These are phyloP conservation scores for Coniochaeta prunicola DNA, from an alignment of 2,329 filamentous ascomycete genomes.

Conservation along the genomic window DNA sequence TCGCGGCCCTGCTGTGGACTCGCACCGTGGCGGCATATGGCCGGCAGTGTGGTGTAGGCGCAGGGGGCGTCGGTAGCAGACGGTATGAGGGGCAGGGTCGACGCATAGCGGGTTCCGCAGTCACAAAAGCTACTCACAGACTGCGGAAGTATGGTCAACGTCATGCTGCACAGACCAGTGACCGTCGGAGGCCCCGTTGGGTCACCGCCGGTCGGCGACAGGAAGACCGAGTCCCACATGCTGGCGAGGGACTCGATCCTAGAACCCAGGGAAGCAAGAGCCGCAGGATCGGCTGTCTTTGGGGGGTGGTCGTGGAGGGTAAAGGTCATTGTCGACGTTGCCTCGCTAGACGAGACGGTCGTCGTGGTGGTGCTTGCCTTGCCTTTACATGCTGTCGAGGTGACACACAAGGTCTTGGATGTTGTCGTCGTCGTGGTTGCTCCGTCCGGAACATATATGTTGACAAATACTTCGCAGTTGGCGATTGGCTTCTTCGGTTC, in stretches of 20 bases:
- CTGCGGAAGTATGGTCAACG: background rate
- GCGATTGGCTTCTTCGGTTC: background rate
- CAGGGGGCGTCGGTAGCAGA: background rate
- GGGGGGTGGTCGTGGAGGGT: background rate
- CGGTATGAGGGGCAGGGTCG: background rate
- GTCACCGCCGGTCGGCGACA: background rate
- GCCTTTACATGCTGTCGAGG: background rate
- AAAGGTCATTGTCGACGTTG: background rate
- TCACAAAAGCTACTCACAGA: background rate
- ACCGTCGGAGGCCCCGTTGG: background rate
- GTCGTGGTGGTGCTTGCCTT: conserved; percentile 1
- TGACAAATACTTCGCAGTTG: background rate
- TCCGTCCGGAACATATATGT: background rate
- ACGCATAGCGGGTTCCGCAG: background rate
- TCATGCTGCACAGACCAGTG: background rate
- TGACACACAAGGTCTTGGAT: background rate
- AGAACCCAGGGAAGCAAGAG: background rate
- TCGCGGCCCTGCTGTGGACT: background rate
- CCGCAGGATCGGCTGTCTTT: background rate
- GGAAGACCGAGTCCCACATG: background rate
- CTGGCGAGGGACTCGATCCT: background rate
- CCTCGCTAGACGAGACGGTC: background rate
- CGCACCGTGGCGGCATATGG: background rate
- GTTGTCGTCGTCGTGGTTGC: background rate
- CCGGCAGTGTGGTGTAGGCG: background rate